These are phyloP conservation scores for Ustilago shanxiensis DNA, from an alignment of 1,284 basidiomycete species.

Conservation along the genomic window DNA sequence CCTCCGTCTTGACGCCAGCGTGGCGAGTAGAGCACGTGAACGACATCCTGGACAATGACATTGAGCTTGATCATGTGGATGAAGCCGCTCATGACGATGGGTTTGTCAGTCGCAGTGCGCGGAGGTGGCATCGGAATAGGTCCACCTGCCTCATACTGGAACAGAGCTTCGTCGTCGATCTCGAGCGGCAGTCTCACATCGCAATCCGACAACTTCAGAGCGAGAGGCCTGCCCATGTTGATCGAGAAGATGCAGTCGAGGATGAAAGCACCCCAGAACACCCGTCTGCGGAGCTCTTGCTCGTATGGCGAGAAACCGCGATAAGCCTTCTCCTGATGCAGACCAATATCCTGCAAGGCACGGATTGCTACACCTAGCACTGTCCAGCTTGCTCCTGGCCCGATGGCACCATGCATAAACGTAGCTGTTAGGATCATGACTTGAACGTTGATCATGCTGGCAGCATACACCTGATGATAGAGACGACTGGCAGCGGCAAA, in stretches of 20 bases:
- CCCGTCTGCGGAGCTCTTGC: slow-evolving; percentile 54
- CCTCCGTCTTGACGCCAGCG: slow-evolving; percentile 37
- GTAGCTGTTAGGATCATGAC: slow-evolving; percentile 60
- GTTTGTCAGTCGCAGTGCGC: slow-evolving; percentile 25
- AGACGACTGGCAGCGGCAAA: slow-evolving; percentile 62
- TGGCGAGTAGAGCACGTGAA: slow-evolving; percentile 54
- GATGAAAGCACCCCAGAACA: slow-evolving; percentile 63
- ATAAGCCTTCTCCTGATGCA: slow-evolving; percentile 63
- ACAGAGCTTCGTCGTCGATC: slow-evolving; percentile 46
- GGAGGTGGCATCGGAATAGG: slow-evolving; percentile 19
- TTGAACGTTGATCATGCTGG: slow-evolving; percentile 63
- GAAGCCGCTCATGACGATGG: slow-evolving; percentile 56
- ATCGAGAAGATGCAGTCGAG: slow-evolving; percentile 63
- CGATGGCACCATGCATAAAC: slow-evolving; percentile 61
- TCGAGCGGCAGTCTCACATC: slow-evolving; percentile 56
- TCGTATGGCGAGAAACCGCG: slow-evolving; percentile 57
- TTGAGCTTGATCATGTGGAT: slow-evolving; percentile 62
- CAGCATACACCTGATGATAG: slow-evolving; percentile 63
- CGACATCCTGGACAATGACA: slow-evolving; percentile 57
- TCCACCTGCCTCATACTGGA: slow-evolving; percentile 39
- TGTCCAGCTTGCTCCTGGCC: slow-evolving; percentile 60
- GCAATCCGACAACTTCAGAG: slow-evolving; percentile 56
- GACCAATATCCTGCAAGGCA: slow-evolving; percentile 61
- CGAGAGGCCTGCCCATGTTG: slow-evolving; percentile 63
- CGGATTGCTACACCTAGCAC: slow-evolving; percentile 63